Evolutionary conservation across 306 rosid species (phyloP).

Genomic region (Lotus japonicus): DNA sequence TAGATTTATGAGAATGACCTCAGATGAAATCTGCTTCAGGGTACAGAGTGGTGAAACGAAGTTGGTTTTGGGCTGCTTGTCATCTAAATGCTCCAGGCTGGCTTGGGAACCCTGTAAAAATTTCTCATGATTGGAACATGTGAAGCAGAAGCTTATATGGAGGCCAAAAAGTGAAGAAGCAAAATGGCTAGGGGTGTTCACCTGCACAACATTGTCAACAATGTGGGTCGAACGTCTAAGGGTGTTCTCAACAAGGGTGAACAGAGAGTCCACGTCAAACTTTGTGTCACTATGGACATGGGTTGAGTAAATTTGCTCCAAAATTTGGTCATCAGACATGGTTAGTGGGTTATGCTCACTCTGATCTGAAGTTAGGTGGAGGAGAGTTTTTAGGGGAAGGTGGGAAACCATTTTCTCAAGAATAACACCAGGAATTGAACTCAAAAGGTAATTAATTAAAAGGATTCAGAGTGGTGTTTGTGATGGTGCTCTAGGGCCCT

Average conservation of each 20-base stretch:
- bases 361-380: not conserved
- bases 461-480: too few species aligned
- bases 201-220: constrained; percentile 55
- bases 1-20: constrained; percentile 25
- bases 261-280: constrained; percentile 49
- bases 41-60: constrained; percentile 42
- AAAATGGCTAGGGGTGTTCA: not conserved
- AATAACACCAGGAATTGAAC: too few species aligned
- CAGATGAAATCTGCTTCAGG: constrained; percentile 30
- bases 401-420: too few species aligned
- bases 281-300: constrained; percentile 39
- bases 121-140: too few species aligned
- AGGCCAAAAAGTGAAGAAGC: not conserved
- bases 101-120: constrained; percentile 32
- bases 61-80: constrained; percentile 23
- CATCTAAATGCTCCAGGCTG: constrained; percentile 31
- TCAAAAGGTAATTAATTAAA: too few species aligned
- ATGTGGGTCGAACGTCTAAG: constrained; percentile 38
- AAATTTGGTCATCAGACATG: constrained; percentile 39
- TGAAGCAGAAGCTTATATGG: not conserved
- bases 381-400: not conserved
- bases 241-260: constrained; percentile 36
- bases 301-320: constrained; percentile 41
- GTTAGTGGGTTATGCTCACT: constrained; percentile 31
- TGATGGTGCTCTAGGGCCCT: too few species aligned